Evolutionary conservation across 495 filamentous ascomycete species (phyloP).

Genomic region (Aspergillus cristatus): DNA sequence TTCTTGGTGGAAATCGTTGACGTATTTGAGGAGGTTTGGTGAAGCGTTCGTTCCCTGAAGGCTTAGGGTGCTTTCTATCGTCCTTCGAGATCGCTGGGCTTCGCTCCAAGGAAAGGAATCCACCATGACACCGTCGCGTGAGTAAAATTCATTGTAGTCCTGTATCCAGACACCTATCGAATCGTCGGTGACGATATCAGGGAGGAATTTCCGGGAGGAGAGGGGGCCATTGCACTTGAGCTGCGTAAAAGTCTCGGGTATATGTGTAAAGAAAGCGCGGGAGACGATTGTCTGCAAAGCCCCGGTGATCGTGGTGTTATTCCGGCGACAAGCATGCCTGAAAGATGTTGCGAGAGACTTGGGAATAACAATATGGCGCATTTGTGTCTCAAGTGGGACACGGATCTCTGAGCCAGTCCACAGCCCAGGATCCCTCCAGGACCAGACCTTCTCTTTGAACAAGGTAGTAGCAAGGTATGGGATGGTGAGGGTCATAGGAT

Average conservation of each 20-base stretch:
- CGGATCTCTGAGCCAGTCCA: conserved; percentile 20
- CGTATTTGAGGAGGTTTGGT: conserved; percentile 29
- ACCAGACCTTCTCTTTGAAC: conserved; percentile 20
- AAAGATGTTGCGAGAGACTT: conserved; percentile 10
- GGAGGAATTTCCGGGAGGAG: conserved; percentile 26
- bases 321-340: conserved; percentile 16
- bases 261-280: conserved; percentile 20
- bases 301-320: conserved; percentile 29
- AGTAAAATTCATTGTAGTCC: conserved; percentile 13
- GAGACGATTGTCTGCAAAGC: conserved; percentile 25
- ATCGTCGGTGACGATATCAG: conserved; percentile 23
- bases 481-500: conserved; percentile 19
- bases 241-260: conserved; percentile 14
- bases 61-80: conserved; percentile 17
- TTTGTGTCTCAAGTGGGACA: conserved; percentile 9
- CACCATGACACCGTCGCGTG: conserved; percentile 4
- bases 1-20: conserved; percentile 21
- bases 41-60: conserved; percentile 25
- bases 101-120: conserved; percentile 27
- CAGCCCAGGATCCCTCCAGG: conserved; percentile 9
- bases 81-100: conserved; percentile 21
- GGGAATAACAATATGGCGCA: conserved; percentile 16
- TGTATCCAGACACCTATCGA: conserved; percentile 32
- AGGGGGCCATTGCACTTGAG: conserved; percentile 18
- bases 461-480: conserved; percentile 15